Percentiles rank a stretch among this genome's conserved stretches.
Evolutionary conservation across 139 green algal species (phyloP).

Genomic region (Chlorella sp.): DNA sequence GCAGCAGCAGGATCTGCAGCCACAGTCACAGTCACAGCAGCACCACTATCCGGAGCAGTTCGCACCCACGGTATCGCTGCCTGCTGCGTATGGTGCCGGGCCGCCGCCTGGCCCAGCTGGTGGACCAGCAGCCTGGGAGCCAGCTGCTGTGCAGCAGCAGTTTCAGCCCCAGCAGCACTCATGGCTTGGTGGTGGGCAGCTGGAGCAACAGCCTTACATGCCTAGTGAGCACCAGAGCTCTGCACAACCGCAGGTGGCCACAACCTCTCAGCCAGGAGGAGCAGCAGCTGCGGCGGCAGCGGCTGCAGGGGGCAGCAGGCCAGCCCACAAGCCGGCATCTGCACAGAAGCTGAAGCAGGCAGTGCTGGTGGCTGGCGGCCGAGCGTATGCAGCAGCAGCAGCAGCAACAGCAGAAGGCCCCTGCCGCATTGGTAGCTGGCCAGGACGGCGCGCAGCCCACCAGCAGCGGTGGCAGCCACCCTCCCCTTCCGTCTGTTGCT

Average conservation of each 20-base stretch:
- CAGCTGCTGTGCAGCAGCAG: neutral
- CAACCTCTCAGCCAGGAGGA: neutral
- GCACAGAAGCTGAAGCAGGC: slow-evolving; percentile 19
- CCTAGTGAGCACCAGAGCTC: neutral
- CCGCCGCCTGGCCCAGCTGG: neutral
- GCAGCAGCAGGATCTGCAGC: too few relatives aligned
- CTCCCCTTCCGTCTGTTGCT: too few relatives aligned
- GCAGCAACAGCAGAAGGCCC: too few relatives aligned
- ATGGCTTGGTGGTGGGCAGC: neutral
- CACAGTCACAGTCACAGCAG: too few relatives aligned
- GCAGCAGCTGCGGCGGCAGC: neutral
- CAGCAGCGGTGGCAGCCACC: too few relatives aligned
- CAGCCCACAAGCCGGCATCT: neutral
- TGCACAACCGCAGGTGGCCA: neutral
- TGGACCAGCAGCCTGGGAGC: neutral
- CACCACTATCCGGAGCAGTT: neutral
- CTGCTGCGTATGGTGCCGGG: too few relatives aligned
- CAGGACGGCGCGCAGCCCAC: too few relatives aligned
- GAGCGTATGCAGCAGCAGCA: neutral
- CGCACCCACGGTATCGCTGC: neutral
- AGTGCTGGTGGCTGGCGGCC: neutral
- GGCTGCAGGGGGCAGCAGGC: neutral
- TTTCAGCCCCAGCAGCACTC: neutral
- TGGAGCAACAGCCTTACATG: neutral
- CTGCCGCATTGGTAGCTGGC: too few relatives aligned